Base-by-base conservation (phyloP, 2,329 filamentous ascomycete species). In the Metarhizium rileyi region DNA sequence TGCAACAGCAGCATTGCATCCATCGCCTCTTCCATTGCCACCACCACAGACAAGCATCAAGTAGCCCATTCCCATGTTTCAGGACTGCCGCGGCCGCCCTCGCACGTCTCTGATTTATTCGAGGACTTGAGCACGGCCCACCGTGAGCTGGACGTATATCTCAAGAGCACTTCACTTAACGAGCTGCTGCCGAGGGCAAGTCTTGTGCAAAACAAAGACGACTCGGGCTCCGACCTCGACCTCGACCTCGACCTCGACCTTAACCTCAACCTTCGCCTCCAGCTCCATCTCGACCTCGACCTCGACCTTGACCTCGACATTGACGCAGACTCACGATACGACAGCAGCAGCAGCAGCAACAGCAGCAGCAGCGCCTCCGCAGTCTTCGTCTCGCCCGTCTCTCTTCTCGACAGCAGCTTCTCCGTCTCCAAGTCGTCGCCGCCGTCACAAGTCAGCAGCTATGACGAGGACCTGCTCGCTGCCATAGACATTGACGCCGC, bases 401-500 rank as follows among this genome's bases (percentile, higher is more conserved):
- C 23, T 7, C 10, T 26, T 35, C n/a, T 28, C 44, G 20, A 18
- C 28, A 35, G 28, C 44, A 36, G 18, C 44, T 18, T 4, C 5
- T 18, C n/a, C 35, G 35, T 6, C 35, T 18, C n/a, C 35, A 38
- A 20, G n/a, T 20, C 18, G 35, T 26, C 26, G n/a, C 26, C 25
- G 49, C 47, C 5, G 20, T 47, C 47, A 27, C 43, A 23, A 18
- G 40, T 30, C 30, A 53, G 48, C 46, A 50, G 51, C 49, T 35
- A 46, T 36, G 40, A 50, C 30, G 36, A 54, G 28, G 36, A 46
- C 42, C 30, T 52, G 35, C 33, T 55, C 30, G 35, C 48, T 8
- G 40, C 51, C 43, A 56, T 56, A 36, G 50, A 51, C 23, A 42
- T 49, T 44, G 49, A 52, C 26, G 50, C 48, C 35, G 51, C 51